phyloP scores from a whole-genome alignment of 345 rosid genomes.

The Rhodamnia rubescens region DNA sequence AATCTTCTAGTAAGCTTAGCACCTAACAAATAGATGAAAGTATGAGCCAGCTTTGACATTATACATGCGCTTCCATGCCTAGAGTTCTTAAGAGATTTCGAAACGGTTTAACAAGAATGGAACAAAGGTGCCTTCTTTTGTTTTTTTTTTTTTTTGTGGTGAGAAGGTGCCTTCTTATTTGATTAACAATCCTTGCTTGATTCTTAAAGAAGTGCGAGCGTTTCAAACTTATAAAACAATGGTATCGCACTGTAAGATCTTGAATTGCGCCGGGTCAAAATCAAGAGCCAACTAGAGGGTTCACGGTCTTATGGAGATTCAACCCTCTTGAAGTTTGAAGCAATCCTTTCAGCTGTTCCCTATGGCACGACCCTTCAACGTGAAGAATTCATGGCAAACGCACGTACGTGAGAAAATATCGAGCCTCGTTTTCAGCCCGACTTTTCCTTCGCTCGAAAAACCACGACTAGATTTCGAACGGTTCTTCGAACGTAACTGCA shows the following conservation, averaged over 20 bases:
- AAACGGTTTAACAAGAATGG: neutral
- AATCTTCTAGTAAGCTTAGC: neutral
- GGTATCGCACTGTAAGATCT: neutral
- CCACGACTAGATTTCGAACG: too few relatives aligned
- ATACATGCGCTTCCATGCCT: neutral
- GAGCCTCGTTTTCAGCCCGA: too few relatives aligned
- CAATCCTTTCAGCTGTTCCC: too few relatives aligned
- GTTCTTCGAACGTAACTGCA: too few relatives aligned
- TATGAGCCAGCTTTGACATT: neutral
- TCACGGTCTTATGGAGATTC: neutral
- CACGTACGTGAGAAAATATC: too few relatives aligned
- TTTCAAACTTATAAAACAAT: too few relatives aligned
- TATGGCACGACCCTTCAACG: too few relatives aligned
- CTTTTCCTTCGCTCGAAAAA: too few relatives aligned
- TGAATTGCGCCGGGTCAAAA: neutral
- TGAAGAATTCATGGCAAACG: too few relatives aligned
- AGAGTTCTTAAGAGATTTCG: neutral
- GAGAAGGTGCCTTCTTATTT: neutral
- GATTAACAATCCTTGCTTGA: neutral
- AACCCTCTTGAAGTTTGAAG: too few relatives aligned
- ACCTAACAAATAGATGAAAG: neutral
- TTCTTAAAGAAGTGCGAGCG: neutral
- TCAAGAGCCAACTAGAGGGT: neutral
- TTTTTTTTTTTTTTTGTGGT: too few relatives aligned
- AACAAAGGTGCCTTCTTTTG: neutral